A percentile compares a stretch with the other conserved stretches of the same genome.
Evolutionary conservation across 495 filamentous ascomycete species (phyloP).

Genomic region (Apiosordaria backusii): DNA sequence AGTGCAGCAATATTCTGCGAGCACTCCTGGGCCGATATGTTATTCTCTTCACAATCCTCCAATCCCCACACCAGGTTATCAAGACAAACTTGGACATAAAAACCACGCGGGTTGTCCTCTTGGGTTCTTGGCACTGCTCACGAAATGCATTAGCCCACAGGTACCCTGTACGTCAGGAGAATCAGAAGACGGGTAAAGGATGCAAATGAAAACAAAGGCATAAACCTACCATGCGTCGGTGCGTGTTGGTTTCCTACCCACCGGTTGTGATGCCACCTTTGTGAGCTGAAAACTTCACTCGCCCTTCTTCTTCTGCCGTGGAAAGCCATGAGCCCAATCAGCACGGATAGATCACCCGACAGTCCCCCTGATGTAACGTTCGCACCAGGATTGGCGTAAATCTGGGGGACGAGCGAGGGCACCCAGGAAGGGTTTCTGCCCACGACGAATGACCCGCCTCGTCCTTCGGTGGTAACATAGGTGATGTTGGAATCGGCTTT

Average conservation of each 20-base stretch:
- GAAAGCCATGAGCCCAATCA: not conserved
- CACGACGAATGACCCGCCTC: not conserved
- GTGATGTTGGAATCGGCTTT: not conserved
- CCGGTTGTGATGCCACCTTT: not conserved
- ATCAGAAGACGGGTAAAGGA: not conserved
- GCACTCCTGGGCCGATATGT: not conserved
- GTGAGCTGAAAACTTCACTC: not conserved
- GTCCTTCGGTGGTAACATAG: not conserved
- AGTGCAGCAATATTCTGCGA: not conserved
- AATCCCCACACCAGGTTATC: not conserved
- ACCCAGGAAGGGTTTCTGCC: not conserved
- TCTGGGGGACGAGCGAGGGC: not conserved
- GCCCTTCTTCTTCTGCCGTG: not conserved
- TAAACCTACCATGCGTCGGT: not conserved
- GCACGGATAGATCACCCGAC: not conserved
- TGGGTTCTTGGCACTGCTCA: not conserved
- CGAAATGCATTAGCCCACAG: not conserved
- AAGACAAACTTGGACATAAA: not conserved
- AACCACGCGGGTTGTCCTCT: not conserved
- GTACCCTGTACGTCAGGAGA: not conserved
- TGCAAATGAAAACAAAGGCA: not conserved
- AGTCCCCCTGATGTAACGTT: not conserved
- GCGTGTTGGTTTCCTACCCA: not conserved
- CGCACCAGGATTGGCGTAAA: not conserved
- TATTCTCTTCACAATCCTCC: not conserved